phyloP scores from a whole-genome alignment of 2,329 filamentous ascomycete species.

The Fusarium coicis region DNA sequence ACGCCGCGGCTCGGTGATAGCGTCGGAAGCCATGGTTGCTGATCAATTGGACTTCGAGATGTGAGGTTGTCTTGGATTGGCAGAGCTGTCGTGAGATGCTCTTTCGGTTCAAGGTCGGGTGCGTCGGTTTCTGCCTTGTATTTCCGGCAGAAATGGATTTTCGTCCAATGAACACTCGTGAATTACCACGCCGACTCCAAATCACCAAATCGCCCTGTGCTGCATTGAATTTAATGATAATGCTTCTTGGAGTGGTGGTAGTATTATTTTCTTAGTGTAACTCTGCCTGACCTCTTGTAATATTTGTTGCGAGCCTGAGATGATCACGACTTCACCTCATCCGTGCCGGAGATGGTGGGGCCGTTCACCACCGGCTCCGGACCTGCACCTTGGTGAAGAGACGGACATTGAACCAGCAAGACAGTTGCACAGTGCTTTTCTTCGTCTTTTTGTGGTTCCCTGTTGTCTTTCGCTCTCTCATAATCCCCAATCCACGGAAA shows the following conservation, averaged over 20 bases:
- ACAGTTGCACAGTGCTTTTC: background rate
- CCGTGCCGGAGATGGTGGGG: constrained; percentile 21
- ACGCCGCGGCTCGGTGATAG: constrained; percentile 53
- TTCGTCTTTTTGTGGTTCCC: background rate
- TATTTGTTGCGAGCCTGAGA: background rate
- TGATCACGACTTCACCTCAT: constrained; percentile 10
- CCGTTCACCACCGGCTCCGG: constrained; percentile 14
- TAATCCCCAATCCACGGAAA: fast-evolving
- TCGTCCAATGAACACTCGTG: constrained; percentile 35
- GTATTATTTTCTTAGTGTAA: fast-evolving
- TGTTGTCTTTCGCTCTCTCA: background rate
- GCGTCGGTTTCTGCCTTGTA: constrained; percentile 41
- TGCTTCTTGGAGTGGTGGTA: fast-evolving
- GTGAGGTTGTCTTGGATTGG: constrained; percentile 43
- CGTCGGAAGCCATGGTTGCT: constrained; percentile 51
- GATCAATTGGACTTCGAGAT: constrained; percentile 50
- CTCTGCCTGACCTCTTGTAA: fast-evolving
- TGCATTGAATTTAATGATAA: fast-evolving
- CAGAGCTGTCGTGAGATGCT: constrained; percentile 44
- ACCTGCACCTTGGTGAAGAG: constrained; percentile 7
- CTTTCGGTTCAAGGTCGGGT: constrained; percentile 46
- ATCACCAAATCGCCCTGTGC: background rate
- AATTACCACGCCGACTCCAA: constrained; percentile 41
- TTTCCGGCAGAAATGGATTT: constrained; percentile 36
- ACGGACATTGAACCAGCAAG: background rate